Conservation (phyloP, 345 rosid genomes). For the Limnanthes douglasii region DNA sequence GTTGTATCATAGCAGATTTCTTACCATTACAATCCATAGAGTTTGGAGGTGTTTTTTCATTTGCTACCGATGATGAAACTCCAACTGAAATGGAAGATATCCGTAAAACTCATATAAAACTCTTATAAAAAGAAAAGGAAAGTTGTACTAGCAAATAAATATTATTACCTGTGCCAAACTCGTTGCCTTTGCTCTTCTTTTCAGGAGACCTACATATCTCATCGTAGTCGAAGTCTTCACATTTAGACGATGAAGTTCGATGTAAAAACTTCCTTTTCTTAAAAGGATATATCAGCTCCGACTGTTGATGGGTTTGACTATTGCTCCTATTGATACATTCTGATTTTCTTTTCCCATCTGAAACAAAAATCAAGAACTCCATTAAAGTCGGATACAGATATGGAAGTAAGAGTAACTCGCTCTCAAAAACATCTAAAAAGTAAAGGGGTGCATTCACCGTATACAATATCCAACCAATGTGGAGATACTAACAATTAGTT, state of each 20-base stretch:
- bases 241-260: conserved; percentile 2
- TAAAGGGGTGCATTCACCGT: not conserved
- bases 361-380: conserved; percentile 7
- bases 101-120: no score
- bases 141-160: not conserved
- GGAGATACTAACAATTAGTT: not conserved
- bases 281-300: conserved; percentile 18
- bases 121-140: no score
- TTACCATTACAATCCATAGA: conserved; percentile 13
- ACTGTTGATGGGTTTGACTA: conserved; percentile 12
- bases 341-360: conserved; percentile 15
- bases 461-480: no score
- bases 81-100: conserved; percentile 12
- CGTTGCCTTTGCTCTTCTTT: not conserved
- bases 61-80: conserved; percentile 11
- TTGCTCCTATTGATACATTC: conserved; percentile 4
- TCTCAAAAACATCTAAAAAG: conserved; percentile 1
- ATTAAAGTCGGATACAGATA: not conserved
- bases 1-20: conserved; percentile 4
- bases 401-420: not conserved
- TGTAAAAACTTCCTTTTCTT: conserved; percentile 22
- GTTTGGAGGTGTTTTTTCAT: conserved; percentile 2
- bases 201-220: not conserved
- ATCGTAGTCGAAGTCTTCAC: not conserved
- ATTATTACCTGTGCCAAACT: not conserved